phyloP scores from a whole-genome alignment of 148 eudicot species.

The Nepenthes mirabilis region DNA sequence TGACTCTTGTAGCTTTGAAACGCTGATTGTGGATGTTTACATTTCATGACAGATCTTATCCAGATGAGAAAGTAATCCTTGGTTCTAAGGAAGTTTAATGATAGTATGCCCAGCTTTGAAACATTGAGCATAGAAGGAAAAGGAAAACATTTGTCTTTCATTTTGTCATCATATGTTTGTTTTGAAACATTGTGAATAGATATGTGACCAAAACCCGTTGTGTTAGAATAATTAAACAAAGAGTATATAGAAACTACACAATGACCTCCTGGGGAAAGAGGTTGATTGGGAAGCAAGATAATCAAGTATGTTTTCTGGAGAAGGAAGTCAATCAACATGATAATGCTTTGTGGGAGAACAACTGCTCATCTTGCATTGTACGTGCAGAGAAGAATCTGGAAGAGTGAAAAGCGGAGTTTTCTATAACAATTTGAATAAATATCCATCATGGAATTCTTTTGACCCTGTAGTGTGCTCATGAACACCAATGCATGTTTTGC shows the following conservation, averaged over 20 bases:
- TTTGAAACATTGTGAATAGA: constrained; percentile 22
- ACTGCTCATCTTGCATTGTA: constrained; percentile 35
- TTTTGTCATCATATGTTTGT: too few species aligned
- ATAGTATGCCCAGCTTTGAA: too few species aligned
- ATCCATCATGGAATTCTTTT: constrained; percentile 2
- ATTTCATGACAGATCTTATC: too few species aligned
- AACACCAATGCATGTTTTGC: constrained; percentile 11
- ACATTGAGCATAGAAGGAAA: too few species aligned
- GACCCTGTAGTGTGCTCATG: neutral
- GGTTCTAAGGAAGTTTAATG: too few species aligned
- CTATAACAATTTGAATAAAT: constrained; percentile 3
- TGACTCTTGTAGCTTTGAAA: too few species aligned
- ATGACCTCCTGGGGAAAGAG: constrained; percentile 36
- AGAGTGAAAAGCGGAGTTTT: constrained; percentile 57
- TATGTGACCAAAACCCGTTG: constrained; percentile 35
- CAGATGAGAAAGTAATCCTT: too few species aligned
- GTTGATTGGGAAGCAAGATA: constrained; percentile 35
- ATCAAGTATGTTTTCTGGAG: constrained; percentile 13
- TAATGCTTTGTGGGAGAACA: constrained; percentile 42
- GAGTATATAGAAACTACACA: constrained; percentile 39
- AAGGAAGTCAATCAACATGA: constrained; percentile 39
- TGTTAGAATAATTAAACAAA: constrained; percentile 40
- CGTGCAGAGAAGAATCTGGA: constrained; percentile 48
- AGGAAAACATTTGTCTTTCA: neutral
- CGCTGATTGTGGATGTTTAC: too few species aligned